phyloP scores from a whole-genome alignment of 352 stramenopile species.

The Plasmopara viticola region DNA sequence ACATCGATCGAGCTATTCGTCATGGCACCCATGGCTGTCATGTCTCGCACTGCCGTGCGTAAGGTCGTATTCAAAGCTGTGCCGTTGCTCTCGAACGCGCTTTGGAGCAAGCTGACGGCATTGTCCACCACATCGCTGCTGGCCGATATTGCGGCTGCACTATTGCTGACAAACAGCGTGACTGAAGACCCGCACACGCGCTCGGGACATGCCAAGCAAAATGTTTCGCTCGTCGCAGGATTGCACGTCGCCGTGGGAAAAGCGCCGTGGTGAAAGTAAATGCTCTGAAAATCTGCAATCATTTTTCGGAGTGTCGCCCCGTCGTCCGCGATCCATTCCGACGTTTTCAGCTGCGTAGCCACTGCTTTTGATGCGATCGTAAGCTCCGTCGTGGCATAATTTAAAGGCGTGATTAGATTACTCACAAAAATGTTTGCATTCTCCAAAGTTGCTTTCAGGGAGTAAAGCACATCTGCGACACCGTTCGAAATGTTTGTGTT shows the following conservation, averaged over 20 bases:
- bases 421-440: conserved; percentile 70
- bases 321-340: conserved; percentile 50
- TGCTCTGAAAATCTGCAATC: conserved; percentile 47
- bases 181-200: conserved; percentile 47
- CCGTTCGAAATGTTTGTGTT: conserved; percentile 79
- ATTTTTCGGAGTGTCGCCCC: conserved; percentile 46
- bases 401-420: conserved; percentile 53
- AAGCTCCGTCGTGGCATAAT: conserved; percentile 37
- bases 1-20: conserved; percentile 52
- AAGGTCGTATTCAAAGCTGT: conserved; percentile 36
- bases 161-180: conserved; percentile 33
- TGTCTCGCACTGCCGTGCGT: conserved; percentile 38
- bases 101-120: conserved; percentile 33
- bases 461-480: conserved; percentile 53
- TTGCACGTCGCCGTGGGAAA: conserved; percentile 51
- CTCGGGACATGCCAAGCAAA: conserved; percentile 51
- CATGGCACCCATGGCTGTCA: conserved; percentile 43
- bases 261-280: conserved; percentile 46
- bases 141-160: conserved; percentile 9
- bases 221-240: conserved; percentile 23
- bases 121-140: conserved; percentile 21
- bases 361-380: conserved; percentile 36
- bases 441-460: conserved; percentile 59
- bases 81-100: conserved; percentile 38
- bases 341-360: conserved; percentile 28